These are phyloP conservation scores for Cladosporium sp. DNA, from an alignment of 2,329 filamentous ascomycete species.

Conservation along the genomic window DNA sequence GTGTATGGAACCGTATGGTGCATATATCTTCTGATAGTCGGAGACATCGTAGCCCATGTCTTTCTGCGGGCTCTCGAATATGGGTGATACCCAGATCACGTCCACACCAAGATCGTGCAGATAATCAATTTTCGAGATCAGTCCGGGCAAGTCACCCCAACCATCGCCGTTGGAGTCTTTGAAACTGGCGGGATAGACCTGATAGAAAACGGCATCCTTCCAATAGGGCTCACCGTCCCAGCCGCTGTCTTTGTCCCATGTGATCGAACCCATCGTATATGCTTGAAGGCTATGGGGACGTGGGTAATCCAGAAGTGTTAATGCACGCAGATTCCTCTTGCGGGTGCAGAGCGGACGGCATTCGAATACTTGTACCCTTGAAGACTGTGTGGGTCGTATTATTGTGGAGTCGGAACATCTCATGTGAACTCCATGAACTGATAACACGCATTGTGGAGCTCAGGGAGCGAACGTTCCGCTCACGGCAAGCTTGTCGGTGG, in stretches of 20 bases:
- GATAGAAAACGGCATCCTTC: slow-evolving; percentile 44
- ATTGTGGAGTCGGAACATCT: no score
- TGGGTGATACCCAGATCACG: slow-evolving; percentile 63
- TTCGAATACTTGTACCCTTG: background rate
- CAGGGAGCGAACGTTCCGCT: no score
- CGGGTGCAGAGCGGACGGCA: background rate
- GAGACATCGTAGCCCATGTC: slow-evolving; percentile 67
- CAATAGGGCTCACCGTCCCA: slow-evolving; percentile 37
- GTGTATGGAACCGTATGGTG: slow-evolving; percentile 59
- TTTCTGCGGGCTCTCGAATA: slow-evolving; percentile 59
- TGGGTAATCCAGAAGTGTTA: background rate
- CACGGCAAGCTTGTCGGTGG: no score
- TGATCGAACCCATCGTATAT: slow-evolving; percentile 1
- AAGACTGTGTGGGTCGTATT: background rate
- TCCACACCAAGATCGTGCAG: slow-evolving; percentile 56
- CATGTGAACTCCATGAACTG: no score
- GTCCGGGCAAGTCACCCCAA: slow-evolving; percentile 57
- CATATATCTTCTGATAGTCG: slow-evolving; percentile 61
- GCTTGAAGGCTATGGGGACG: background rate
- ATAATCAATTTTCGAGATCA: slow-evolving; percentile 58
- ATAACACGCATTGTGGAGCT: no score
- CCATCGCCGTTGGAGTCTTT: slow-evolving; percentile 53
- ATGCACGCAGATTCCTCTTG: background rate
- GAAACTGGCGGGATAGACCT: slow-evolving; percentile 42
- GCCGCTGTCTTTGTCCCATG: slow-evolving; percentile 6